A percentile compares a stretch with the other conserved stretches of the same genome.
phyloP scores from a whole-genome alignment of 2,329 filamentous ascomycete species.

The Lecanosticta acicola region DNA sequence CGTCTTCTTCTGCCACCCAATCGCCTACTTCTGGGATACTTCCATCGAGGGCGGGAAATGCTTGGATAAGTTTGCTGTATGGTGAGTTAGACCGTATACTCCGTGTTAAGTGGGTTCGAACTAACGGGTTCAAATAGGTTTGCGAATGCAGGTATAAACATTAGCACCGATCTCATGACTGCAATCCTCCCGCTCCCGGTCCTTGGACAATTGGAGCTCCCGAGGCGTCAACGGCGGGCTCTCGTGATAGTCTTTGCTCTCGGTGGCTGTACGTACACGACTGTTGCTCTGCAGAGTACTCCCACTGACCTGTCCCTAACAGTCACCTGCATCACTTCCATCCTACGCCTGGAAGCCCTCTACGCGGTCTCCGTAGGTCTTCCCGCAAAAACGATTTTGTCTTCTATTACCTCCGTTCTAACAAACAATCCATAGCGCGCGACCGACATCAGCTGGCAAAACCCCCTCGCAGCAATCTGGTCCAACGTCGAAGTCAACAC shows the following conservation, averaged over 20 bases:
- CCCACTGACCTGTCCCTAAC: background rate
- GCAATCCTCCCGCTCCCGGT: conserved; percentile 33
- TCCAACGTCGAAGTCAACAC: conserved; percentile 33
- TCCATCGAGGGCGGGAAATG: conserved; percentile 32
- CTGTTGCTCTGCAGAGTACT: background rate
- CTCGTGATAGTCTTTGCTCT: conserved; percentile 34
- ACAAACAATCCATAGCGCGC: conserved; percentile 5
- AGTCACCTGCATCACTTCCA: conserved; percentile 31
- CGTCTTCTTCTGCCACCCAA: conserved; percentile 40
- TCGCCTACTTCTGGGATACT: conserved; percentile 40
- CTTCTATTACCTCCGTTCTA: background rate
- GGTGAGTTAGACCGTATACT: conserved; percentile 31
- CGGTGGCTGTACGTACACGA: conserved; percentile 21
- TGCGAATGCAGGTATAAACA: conserved; percentile 34
- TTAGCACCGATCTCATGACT: conserved; percentile 33
- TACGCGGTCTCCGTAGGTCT: conserved; percentile 10
- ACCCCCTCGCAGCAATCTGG: conserved; percentile 34
- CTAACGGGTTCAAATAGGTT: conserved; percentile 24
- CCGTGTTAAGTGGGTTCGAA: background rate
- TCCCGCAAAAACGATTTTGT: background rate
- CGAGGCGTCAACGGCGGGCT: conserved; percentile 29
- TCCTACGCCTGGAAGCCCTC: conserved; percentile 30
- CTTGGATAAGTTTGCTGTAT: conserved; percentile 37
- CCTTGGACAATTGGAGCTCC: conserved; percentile 32
- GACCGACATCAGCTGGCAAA: conserved; percentile 29